Evolutionary conservation across 768 basidiomycete species (phyloP), one percentile per base, ranked within the genome.

Genomic region (Leccinellum rugosiceps): DNA sequence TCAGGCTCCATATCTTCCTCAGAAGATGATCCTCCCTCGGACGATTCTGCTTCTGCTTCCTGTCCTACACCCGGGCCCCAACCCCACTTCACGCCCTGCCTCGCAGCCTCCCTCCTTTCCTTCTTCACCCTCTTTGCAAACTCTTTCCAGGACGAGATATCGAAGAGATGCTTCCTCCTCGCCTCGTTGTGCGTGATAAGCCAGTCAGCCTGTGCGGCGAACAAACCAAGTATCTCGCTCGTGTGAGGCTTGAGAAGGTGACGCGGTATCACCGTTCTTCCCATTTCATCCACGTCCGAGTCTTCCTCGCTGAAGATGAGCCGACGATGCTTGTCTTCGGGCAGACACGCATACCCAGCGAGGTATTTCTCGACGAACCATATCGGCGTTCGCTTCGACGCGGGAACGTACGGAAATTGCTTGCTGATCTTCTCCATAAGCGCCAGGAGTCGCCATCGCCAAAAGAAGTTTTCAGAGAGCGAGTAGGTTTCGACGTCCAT

Each of bases 121-220:
- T 55, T 60, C 56, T 65, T 66, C 10, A 71, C 71, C 38, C 69
- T 56, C 7, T 48, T 34, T 55, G 76, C 79, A 65, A 85, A 87
- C 6, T 31, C 34, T 34, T 75, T 64, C 86, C 85, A 88, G 15
- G 73, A 63, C 0, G 58, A 50, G 5, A 83, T 59, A 53, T 85
- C 72, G 7, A 88, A 54, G 19, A 78, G 55, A 44, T 66, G 68
- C 17, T 60, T 54, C 25, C 66, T 63, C 35, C 53, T 59, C 34
- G 70, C 57, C 10, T 61, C 73, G 32, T 80, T 80, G 50, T 84
- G 76, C 11, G 80, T 77, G 35, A 84, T 65, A 8, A 88, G 62
- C 86, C 86, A 88, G 34, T 78, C 79, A 0, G 78, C 77, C 9
- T 87, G 84, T 10, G 77, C 73, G 11, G 83, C 84, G 58, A 86